Conservation (phyloP, 2,329 filamentous ascomycete species). For the Fonsecaea pedrosoi region DNA sequence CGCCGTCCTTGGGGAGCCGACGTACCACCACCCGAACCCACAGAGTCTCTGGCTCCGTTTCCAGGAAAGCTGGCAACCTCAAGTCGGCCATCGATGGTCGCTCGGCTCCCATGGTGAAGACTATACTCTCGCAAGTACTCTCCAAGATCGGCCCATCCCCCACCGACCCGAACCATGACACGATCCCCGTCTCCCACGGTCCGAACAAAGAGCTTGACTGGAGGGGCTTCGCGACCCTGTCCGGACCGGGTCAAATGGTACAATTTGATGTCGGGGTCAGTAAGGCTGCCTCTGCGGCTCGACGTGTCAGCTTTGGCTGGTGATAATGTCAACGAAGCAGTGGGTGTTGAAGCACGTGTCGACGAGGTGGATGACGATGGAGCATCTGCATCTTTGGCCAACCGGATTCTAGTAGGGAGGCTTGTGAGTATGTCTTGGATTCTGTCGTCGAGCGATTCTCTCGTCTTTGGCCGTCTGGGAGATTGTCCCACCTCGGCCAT, state of each 20-base stretch:
- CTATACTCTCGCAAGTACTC: constrained; percentile 96
- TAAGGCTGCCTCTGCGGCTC: constrained; percentile 50
- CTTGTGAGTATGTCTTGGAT: constrained; percentile 78
- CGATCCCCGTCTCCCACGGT: constrained; percentile 91
- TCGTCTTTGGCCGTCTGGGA: constrained; percentile 7
- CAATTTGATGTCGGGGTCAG: constrained; percentile 79
- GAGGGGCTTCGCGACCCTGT: constrained; percentile 60
- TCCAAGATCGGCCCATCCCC: constrained; percentile 96
- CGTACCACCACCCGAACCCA: constrained; percentile 3
- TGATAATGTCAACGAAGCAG: constrained; percentile 72
- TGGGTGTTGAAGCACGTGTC: constrained; percentile 62
- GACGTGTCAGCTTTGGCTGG: constrained; percentile 55
- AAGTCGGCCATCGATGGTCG: constrained; percentile 62
- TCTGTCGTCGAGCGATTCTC: constrained; percentile 73
- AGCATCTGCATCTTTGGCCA: constrained; percentile 56
- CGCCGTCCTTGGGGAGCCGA: constrained; percentile 15
- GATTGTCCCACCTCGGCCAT: not conserved
- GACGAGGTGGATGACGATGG: constrained; percentile 45
- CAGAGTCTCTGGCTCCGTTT: constrained; percentile 30
- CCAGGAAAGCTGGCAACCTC: constrained; percentile 60
- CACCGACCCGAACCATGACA: constrained; percentile 97
- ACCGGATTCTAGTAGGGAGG: constrained; percentile 79
- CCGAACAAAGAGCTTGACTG: constrained; percentile 93
- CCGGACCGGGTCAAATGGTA: constrained; percentile 89
- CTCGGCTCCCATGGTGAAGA: constrained; percentile 77